Conservation (phyloP, 441 rosid species). For the Jatropha multifida region DNA sequence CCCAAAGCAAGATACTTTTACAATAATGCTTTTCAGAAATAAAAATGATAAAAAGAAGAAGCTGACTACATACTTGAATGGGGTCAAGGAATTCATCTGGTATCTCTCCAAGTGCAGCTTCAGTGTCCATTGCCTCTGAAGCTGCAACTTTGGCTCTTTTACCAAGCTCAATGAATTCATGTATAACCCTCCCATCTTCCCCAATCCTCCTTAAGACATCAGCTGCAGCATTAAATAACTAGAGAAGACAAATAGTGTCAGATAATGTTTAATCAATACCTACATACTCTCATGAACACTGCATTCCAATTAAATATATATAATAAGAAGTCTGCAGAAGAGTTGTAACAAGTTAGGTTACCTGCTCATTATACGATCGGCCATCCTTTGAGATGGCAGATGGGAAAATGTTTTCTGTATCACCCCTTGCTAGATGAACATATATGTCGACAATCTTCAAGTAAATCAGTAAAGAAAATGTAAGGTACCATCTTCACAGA, state of each 20-base stretch:
- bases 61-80: conserved; percentile 51
- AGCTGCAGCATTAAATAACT: conserved; percentile 91
- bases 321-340: conserved; percentile 15
- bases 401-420: conserved; percentile 73
- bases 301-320: background rate
- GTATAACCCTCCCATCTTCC: conserved; percentile 70
- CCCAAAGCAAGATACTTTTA: background rate
- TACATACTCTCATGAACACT: background rate
- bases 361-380: conserved; percentile 94
- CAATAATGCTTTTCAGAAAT: background rate
- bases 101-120: conserved; percentile 92
- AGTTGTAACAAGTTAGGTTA: conserved; percentile 20
- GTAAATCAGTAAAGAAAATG: conserved; percentile 14
- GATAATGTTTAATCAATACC: conserved; percentile 18
- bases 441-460: conserved; percentile 86
- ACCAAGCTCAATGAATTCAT: conserved; percentile 79
- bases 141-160: conserved; percentile 86
- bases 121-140: conserved; percentile 93
- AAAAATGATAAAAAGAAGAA: background rate
- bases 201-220: conserved; percentile 82
- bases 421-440: conserved; percentile 92
- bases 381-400: conserved; percentile 95
- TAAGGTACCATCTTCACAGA: background rate
- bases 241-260: conserved; percentile 28
- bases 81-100: conserved; percentile 99